Evolutionary conservation across 768 basidiomycete genomes (phyloP).

Genomic region (Neoboletus brunneissimus): DNA sequence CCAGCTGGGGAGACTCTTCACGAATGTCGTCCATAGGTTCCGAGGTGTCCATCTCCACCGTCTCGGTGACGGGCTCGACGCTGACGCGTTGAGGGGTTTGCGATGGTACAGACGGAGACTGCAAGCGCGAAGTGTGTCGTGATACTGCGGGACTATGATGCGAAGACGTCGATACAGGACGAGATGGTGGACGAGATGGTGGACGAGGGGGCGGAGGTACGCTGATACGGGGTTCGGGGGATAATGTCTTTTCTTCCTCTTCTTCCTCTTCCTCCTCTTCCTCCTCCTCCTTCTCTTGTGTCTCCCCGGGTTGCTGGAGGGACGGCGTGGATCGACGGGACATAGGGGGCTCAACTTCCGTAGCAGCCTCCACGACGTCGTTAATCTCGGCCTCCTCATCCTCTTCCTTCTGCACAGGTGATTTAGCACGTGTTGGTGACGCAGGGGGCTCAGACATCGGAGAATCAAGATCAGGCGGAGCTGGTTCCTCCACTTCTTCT

Average conservation of each 20-base stretch:
- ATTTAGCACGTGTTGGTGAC: conserved; percentile 24
- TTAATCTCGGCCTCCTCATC: conserved; percentile 25
- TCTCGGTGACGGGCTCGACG: conserved; percentile 9
- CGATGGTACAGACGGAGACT: conserved; percentile 8
- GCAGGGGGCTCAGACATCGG: conserved; percentile 34
- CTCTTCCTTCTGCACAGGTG: conserved; percentile 26
- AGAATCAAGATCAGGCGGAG: conserved; percentile 25
- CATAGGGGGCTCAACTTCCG: conserved; percentile 13
- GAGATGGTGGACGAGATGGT: conserved; percentile 21
- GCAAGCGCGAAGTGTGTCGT: conserved; percentile 15
- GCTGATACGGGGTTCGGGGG: not conserved
- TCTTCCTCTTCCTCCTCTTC: conserved; percentile 15
- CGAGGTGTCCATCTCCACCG: conserved; percentile 10
- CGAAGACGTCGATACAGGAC: conserved; percentile 6
- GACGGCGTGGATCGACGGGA: conserved; percentile 18
- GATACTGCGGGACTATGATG: conserved; percentile 18
- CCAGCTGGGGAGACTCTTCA: conserved; percentile 24
- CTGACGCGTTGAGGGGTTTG: conserved; percentile 8
- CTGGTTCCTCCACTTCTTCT: conserved; percentile 9
- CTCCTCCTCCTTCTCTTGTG: conserved; percentile 14
- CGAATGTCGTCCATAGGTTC: conserved; percentile 21
- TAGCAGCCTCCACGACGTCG: conserved; percentile 6
- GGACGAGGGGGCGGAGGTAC: conserved; percentile 13
- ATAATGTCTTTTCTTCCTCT: conserved; percentile 7
- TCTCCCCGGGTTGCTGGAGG: conserved; percentile 8